These are phyloP conservation scores for Fistulinella cinereoalba DNA, from an alignment of 1,284 basidiomycete species.

Conservation along the genomic window DNA sequence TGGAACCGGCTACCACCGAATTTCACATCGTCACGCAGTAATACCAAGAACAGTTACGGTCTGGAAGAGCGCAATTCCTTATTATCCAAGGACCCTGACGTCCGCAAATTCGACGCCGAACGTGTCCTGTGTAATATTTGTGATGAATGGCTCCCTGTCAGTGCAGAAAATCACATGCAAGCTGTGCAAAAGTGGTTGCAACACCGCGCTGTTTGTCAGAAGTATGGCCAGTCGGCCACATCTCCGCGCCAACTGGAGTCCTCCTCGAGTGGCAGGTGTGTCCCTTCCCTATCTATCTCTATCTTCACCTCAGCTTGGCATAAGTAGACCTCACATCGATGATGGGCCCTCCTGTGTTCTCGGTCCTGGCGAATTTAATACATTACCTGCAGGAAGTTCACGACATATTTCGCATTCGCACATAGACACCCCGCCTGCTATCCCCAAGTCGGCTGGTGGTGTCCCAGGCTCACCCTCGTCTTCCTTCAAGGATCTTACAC, in stretches of 20 bases:
- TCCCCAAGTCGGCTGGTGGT: conserved; percentile 15
- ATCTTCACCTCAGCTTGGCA: not conserved
- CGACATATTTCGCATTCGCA: conserved; percentile 10
- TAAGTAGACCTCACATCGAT: conserved; percentile 16
- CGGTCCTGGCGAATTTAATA: conserved; percentile 13
- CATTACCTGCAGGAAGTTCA: conserved; percentile 6
- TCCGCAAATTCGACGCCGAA: conserved; percentile 68
- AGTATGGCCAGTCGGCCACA: conserved; percentile 17
- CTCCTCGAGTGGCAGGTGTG: conserved; percentile 27
- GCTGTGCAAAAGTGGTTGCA: conserved; percentile 54
- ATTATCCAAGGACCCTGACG: conserved; percentile 60
- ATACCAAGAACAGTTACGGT: conserved; percentile 49
- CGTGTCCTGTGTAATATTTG: conserved; percentile 66
- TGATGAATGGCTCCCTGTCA: conserved; percentile 60
- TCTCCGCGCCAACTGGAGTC: conserved; percentile 19
- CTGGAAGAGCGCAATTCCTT: conserved; percentile 56
- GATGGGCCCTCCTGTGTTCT: conserved; percentile 6
- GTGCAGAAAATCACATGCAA: conserved; percentile 49
- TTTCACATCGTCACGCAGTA: conserved; percentile 32
- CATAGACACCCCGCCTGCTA: conserved; percentile 7
- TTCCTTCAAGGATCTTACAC: conserved; percentile 52
- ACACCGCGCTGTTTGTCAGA: conserved; percentile 49
- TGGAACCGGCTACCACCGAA: conserved; percentile 7
- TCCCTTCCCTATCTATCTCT: conserved; percentile 1
- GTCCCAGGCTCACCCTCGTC: conserved; percentile 34